Evolutionary conservation across 2,329 filamentous ascomycete genomes (phyloP).

Genomic region (Cordyceps pruinosa): DNA sequence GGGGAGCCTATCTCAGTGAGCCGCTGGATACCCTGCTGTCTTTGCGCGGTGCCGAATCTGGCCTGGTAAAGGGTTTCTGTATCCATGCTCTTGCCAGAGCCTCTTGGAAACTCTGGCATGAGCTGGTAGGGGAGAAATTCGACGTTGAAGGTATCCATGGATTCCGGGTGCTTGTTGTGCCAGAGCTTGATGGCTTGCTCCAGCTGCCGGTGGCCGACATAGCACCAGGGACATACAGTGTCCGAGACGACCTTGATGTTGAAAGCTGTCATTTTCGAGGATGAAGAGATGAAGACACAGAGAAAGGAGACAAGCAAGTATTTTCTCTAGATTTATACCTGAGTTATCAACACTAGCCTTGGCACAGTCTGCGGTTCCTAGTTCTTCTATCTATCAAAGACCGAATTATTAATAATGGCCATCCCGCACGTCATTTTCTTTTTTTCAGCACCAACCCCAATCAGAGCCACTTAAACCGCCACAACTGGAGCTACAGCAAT

Average conservation of each 20-base stretch:
- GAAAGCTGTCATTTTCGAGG: conserved; percentile 51
- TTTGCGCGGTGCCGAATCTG: conserved; percentile 58
- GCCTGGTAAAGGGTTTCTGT: conserved; percentile 32
- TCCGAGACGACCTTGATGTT: conserved; percentile 42
- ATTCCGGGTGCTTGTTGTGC: conserved; percentile 32
- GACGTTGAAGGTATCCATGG: conserved; percentile 52
- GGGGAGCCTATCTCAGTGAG: conserved; percentile 25
- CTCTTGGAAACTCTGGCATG: conserved; percentile 27
- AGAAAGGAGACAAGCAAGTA: neutral
- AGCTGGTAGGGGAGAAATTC: conserved; percentile 42
- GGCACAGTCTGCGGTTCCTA: no score
- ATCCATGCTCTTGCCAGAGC: conserved; percentile 25
- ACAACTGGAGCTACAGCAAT: neutral
- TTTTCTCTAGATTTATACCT: no score
- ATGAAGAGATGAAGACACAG: neutral
- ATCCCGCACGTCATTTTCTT: neutral
- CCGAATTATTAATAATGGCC: conserved; percentile 4
- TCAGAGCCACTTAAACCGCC: neutral
- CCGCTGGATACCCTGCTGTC: conserved; percentile 28
- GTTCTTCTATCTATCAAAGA: no score
- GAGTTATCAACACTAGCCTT: neutral
- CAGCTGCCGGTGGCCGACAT: conserved; percentile 41
- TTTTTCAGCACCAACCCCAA: neutral
- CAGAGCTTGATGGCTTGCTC: conserved; percentile 39
- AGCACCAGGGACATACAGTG: conserved; percentile 46